Percentiles rank a stretch among this genome's conserved stretches.
phyloP scores from a whole-genome alignment of 345 rosid species.

The Melaleuca quinquenervia region DNA sequence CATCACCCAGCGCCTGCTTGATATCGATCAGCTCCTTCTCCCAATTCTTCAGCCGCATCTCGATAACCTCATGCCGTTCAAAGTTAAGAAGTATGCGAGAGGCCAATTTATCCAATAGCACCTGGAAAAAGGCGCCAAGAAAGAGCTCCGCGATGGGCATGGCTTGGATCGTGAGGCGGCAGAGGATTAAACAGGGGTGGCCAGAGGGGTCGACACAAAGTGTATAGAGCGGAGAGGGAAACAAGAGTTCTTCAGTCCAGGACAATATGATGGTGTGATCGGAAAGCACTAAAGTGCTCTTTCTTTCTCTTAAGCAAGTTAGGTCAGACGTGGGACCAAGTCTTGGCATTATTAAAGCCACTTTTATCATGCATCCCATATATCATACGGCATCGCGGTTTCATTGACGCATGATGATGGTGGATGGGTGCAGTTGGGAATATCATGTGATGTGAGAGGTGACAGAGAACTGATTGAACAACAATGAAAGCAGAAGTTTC shows the following conservation, averaged over 20 bases:
- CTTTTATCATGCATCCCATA: not conserved
- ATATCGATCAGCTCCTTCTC: rapidly evolving
- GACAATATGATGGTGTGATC: not conserved
- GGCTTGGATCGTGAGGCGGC: not conserved
- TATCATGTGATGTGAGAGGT: no score
- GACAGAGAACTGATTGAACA: no score
- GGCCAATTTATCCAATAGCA: not conserved
- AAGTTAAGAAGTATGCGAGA: not conserved
- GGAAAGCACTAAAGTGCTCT: no score
- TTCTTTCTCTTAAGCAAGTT: not conserved
- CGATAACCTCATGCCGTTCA: not conserved
- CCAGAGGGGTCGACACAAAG: not conserved
- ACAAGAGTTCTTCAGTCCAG: not conserved
- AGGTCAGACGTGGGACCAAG: not conserved
- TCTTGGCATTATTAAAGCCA: not conserved
- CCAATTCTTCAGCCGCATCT: not conserved
- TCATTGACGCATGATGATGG: no score
- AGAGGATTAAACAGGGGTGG: not conserved
- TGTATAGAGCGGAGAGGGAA: not conserved
- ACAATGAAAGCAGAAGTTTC: no score
- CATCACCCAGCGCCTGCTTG: not conserved
- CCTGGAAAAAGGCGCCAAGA: not conserved
- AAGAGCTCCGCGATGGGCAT: not conserved
- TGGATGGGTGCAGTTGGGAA: no score
- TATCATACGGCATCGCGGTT: not conserved